Conservation (phyloP, 108 stramenopile species). For the Skeletonema tropicum region DNA sequence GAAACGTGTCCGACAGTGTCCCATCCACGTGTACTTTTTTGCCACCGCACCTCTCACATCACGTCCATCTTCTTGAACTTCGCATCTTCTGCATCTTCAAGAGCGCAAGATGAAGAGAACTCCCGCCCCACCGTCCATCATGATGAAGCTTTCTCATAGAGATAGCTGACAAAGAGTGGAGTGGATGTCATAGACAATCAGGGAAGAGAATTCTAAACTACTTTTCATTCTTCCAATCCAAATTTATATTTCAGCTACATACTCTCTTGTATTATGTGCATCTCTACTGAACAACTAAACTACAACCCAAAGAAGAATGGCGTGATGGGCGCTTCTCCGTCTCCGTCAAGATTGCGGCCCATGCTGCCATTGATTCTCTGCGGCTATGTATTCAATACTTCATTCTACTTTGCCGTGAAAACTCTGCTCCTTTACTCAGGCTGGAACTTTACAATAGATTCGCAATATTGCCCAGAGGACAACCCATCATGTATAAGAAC, state of each 20-base stretch:
- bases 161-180: neutral
- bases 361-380: slow-evolving; percentile 11
- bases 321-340: neutral
- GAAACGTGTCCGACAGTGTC: too few relatives aligned
- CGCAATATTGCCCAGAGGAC: slow-evolving; percentile 11
- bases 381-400: slow-evolving; percentile 29
- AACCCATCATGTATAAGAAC: slow-evolving; percentile 29
- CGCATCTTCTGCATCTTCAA: too few relatives aligned
- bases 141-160: too few relatives aligned
- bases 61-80: too few relatives aligned
- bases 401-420: neutral
- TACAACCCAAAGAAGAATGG: neutral
- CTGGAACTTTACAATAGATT: neutral
- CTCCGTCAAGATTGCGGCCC: slow-evolving; percentile 10
- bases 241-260: neutral
- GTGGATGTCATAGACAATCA: neutral
- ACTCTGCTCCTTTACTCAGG: neutral
- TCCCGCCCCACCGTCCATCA: too few relatives aligned
- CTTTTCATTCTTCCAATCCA: neutral
- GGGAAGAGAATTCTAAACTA: too few relatives aligned
- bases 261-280: neutral
- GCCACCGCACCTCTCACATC: too few relatives aligned
- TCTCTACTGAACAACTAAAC: neutral
- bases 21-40: too few relatives aligned
- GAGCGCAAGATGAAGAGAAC: too few relatives aligned